Evolutionary conservation across 495 filamentous ascomycete genomes (phyloP), one percentile per base, ranked within the genome.

Genomic region (Tuber magnatum): DNA sequence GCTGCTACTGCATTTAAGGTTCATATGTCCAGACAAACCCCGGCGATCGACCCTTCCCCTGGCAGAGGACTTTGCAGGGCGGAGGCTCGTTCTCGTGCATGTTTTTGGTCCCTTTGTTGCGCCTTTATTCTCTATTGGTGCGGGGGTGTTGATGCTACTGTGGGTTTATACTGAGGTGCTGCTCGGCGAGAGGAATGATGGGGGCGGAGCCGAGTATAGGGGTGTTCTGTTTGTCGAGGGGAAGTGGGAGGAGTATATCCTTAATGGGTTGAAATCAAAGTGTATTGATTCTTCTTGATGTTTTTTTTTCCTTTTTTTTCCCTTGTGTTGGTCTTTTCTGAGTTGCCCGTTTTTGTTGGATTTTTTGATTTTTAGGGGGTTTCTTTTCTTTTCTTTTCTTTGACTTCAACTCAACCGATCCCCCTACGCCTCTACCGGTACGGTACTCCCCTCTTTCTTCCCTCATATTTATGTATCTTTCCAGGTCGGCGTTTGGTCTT

Each of bases 151-250:
- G 38, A 68, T 75, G 40, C 78, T 82, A n/a, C 69, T 82, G 14
- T 82, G 81, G 80, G 56, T 82, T 32, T 82, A 82, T 40, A 82
- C 81, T 16, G 81, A 82, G 70, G 73, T 82, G 3, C 43, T 82
- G 6, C 77, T 82, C 10, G 77, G 80, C 0, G 81, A 80, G 56
- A 80, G 74, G 73, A 80, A 82, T 35, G 77, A 82, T 24, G 68
- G 76, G 1, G 61, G 61, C 12, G 78, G 80, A 1, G 70, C 74
- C 14, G 80, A 81, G 76, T 81, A 81, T 46, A 74, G 74, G 8
- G 51, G 73, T 3, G 80, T 81, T 38, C 70, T 81, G 44, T 81
- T 78, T 70, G 80, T 79, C 12, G 81, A 81, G 46, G 40, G 71
- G 56, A 56, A 74, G 35, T 81, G 80, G 80, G 80, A 79, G 35